These are phyloP conservation scores for Fusarium paranaense DNA, from an alignment of 2,329 filamentous ascomycete species.

Conservation along the genomic window DNA sequence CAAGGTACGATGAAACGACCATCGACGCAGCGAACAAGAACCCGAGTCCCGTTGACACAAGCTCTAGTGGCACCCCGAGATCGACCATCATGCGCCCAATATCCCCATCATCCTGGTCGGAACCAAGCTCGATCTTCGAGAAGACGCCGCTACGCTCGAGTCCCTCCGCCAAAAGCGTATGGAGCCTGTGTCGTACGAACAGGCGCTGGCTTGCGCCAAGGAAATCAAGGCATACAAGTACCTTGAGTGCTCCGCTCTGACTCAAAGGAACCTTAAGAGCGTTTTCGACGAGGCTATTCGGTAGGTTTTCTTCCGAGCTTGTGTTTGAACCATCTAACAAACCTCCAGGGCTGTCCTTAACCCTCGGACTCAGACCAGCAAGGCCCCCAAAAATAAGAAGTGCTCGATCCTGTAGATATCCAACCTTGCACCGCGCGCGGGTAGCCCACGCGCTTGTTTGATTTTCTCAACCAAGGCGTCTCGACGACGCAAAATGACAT, in stretches of 20 bases:
- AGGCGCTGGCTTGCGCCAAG: conserved; percentile 88
- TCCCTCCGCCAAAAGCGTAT: conserved; percentile 90
- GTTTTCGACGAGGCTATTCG: conserved; percentile 99
- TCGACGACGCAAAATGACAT: conserved; percentile 41
- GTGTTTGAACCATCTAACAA: conserved; percentile 10
- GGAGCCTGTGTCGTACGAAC: conserved; percentile 96
- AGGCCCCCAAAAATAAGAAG: conserved; percentile 71
- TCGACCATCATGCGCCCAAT: conserved; percentile 94
- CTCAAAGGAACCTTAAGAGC: conserved; percentile 96
- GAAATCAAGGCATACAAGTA: conserved; percentile 98
- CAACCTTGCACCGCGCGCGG: conserved; percentile 14
- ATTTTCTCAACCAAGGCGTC: conserved; percentile 39
- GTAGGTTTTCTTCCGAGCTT: conserved; percentile 63
- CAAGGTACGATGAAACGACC: conserved; percentile 73
- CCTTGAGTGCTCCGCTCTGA: conserved; percentile 96
- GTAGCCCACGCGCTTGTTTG: conserved; percentile 15
- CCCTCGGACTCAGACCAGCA: conserved; percentile 66
- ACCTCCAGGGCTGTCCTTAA: conserved; percentile 75
- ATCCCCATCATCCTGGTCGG: conserved; percentile 97
- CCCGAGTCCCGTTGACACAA: conserved; percentile 14
- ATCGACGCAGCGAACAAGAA: not conserved
- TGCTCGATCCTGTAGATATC: conserved; percentile 74
- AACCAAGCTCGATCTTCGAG: conserved; percentile 95
- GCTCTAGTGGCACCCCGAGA: conserved; percentile 92
- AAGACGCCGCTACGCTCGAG: conserved; percentile 85